Percentiles rank a stretch among this genome's conserved stretches.
These are phyloP conservation scores for Fraxinus nigra DNA, from an alignment of 305 asterid genomes.

Conservation along the genomic window DNA sequence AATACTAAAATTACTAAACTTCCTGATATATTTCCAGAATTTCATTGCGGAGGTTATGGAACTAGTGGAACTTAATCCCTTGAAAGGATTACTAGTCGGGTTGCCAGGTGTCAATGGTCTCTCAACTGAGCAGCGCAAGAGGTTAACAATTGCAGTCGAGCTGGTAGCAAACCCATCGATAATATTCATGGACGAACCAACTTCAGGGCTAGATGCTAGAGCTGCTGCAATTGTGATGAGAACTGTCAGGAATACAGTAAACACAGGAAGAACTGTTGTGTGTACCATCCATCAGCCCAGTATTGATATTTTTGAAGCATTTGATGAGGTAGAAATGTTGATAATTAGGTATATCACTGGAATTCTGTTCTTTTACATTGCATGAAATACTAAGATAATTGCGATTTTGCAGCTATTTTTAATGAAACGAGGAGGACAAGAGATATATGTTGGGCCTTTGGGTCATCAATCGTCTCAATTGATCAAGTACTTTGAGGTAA, in stretches of 20 bases:
- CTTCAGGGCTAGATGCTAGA: constrained; percentile 78
- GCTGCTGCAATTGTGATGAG: constrained; percentile 88
- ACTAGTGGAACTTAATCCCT: constrained; percentile 60
- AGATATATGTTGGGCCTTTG: constrained; percentile 60
- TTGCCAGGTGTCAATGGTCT: constrained; percentile 70
- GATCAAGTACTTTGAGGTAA: constrained; percentile 57
- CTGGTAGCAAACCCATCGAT: constrained; percentile 79
- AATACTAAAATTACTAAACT: background rate
- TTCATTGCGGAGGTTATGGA: constrained; percentile 75
- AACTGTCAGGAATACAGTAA: constrained; percentile 65
- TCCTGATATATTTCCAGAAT: constrained; percentile 34
- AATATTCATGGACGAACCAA: constrained; percentile 82
- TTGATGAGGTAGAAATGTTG: constrained; percentile 57
- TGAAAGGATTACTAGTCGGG: constrained; percentile 57
- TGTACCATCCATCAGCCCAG: constrained; percentile 87
- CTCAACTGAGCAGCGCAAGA: constrained; percentile 74
- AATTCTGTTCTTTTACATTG: background rate
- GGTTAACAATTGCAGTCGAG: constrained; percentile 77
- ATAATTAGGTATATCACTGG: background rate
- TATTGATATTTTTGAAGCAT: constrained; percentile 74
- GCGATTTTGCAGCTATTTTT: constrained; percentile 44
- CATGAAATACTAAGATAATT: background rate
- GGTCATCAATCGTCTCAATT: constrained; percentile 50
- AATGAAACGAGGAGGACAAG: constrained; percentile 67
- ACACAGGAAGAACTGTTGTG: constrained; percentile 73